Conservation (phyloP, 2,329 filamentous ascomycete genomes). For the Atkinsonella texensis region DNA sequence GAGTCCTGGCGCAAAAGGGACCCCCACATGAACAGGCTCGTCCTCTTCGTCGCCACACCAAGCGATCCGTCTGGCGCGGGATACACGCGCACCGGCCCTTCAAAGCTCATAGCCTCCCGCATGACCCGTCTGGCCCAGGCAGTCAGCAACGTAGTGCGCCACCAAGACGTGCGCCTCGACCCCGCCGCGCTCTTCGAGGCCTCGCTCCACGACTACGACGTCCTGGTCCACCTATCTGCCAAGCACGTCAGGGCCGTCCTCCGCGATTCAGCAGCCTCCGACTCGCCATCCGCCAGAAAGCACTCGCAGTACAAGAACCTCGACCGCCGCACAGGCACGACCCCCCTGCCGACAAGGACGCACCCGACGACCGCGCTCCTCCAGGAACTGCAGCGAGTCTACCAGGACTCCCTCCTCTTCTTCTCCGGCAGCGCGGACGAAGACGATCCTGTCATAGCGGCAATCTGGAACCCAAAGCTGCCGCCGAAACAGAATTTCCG, state of each 20-base stretch:
- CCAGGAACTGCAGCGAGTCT: conserved; percentile 53
- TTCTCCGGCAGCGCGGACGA: conserved; percentile 58
- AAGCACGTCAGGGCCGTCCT: conserved; percentile 34
- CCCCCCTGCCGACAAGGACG: conserved; percentile 37
- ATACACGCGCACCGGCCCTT: conserved; percentile 62
- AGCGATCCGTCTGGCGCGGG: conserved; percentile 66
- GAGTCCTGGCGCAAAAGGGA: conserved; percentile 81
- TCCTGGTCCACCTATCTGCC: conserved; percentile 60
- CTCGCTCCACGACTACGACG: conserved; percentile 67
- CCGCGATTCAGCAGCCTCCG: conserved; percentile 23
- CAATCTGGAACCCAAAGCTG: conserved; percentile 45
- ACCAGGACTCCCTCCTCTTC: conserved; percentile 61
- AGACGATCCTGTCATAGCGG: conserved; percentile 42
- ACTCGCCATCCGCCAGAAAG: conserved; percentile 24
- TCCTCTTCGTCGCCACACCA: conserved; percentile 71
- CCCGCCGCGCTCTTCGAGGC: conserved; percentile 52
- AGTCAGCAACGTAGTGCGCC: conserved; percentile 50
- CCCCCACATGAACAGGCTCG: conserved; percentile 72
- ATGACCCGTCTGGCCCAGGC: conserved; percentile 74
- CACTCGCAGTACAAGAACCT: conserved; percentile 71
- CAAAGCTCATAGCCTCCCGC: conserved; percentile 71
- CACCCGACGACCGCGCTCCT: conserved; percentile 53
- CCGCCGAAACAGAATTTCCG: conserved; percentile 48
- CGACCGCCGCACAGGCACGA: conserved; percentile 40
- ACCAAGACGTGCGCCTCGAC: conserved; percentile 40